A percentile compares a stretch with the other conserved stretches of the same genome.
Conservation (phyloP, 2,329 filamentous ascomycete species). For the Diplodia corticola region DNA sequence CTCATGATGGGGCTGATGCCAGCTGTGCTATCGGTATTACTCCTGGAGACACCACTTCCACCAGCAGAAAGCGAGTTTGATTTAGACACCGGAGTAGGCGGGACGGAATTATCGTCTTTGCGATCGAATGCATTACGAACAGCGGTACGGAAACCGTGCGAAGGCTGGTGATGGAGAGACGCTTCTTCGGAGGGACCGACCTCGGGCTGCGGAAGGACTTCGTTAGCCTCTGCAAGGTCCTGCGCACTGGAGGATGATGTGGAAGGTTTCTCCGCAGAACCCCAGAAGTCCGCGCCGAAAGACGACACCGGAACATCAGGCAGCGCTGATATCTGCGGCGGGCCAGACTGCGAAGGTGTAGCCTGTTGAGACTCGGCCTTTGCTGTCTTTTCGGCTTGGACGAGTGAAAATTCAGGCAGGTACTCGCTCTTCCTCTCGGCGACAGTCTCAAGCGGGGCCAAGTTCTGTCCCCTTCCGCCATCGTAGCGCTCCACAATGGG, state of each 20-base stretch:
- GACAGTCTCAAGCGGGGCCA: slow-evolving; percentile 52
- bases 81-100: slow-evolving; percentile 53
- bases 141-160: slow-evolving; percentile 58
- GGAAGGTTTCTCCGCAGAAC: slow-evolving; percentile 18
- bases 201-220: slow-evolving; percentile 6
- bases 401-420: slow-evolving; percentile 45
- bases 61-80: slow-evolving; percentile 38
- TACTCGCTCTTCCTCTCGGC: slow-evolving; percentile 62
- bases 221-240: slow-evolving; percentile 13
- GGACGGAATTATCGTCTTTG: slow-evolving; percentile 53
- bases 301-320: slow-evolving; percentile 30
- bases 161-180: slow-evolving; percentile 54
- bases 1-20: slow-evolving; percentile 67
- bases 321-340: slow-evolving; percentile 20
- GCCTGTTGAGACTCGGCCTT: not conserved
- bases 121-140: slow-evolving; percentile 67
- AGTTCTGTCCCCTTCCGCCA: not conserved
- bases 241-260: slow-evolving; percentile 10
- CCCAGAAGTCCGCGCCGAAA: slow-evolving; percentile 35
- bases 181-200: slow-evolving; percentile 8
- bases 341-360: not conserved
- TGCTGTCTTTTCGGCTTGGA: not conserved
- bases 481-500: slow-evolving; percentile 3
- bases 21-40: slow-evolving; percentile 63
- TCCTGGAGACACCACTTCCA: slow-evolving; percentile 52